Conservation (phyloP, 495 filamentous ascomycete genomes). For the Lepidopterella palustris region DNA sequence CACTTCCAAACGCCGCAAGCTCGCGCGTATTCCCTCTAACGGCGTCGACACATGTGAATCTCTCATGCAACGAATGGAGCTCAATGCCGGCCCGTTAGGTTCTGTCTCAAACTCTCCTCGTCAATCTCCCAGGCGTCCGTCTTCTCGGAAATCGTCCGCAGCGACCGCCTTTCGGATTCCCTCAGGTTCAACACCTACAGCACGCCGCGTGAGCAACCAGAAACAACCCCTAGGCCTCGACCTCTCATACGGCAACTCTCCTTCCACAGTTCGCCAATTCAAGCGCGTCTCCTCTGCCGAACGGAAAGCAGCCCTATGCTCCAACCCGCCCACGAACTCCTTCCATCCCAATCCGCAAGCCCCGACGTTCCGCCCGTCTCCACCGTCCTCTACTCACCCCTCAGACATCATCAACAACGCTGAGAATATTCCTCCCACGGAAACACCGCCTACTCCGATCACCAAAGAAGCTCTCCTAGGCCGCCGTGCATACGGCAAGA, state of each 20-base stretch:
- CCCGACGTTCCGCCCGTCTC: conserved; percentile 24
- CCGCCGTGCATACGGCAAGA: conserved; percentile 68
- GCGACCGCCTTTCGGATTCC: conserved; percentile 30
- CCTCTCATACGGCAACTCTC: conserved; percentile 82
- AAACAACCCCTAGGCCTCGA: conserved; percentile 77
- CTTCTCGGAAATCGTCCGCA: conserved; percentile 14
- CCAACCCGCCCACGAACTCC: conserved; percentile 31
- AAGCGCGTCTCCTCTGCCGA: conserved; percentile 68
- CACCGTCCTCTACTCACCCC: conserved; percentile 20
- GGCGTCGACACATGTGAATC: conserved; percentile 42
- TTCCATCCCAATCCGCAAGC: conserved; percentile 27
- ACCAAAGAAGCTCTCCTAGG: conserved; percentile 73
- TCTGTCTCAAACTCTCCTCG: conserved; percentile 6
- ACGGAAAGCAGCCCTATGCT: conserved; percentile 33
- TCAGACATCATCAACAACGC: conserved; percentile 15
- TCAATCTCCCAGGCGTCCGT: conserved; percentile 6
- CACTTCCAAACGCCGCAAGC: conserved; percentile 47
- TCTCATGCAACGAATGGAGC: conserved; percentile 52
- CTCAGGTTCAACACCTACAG: conserved; percentile 32
- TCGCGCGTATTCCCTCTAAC: conserved; percentile 34
- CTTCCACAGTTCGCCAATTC: conserved; percentile 84
- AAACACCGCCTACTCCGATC: conserved; percentile 13
- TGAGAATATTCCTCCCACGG: conserved; percentile 24
- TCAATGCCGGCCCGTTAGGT: conserved; percentile 42
- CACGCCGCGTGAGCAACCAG: conserved; percentile 36